phyloP scores from a whole-genome alignment of 768 basidiomycete species.

The Kwoniella sp. region DNA sequence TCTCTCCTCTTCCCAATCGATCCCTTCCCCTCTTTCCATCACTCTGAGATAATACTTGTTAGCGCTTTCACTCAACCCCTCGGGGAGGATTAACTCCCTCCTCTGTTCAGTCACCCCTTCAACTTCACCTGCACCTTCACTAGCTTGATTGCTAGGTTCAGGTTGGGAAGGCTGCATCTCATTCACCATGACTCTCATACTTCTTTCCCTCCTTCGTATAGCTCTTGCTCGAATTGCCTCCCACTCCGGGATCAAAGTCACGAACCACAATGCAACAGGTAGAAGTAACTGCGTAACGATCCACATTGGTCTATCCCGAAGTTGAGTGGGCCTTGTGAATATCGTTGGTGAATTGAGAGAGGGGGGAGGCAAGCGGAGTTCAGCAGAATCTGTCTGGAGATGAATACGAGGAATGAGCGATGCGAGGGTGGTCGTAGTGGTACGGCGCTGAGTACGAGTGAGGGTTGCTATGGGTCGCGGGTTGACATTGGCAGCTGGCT shows the following conservation, averaged over 20 bases:
- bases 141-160: neutral
- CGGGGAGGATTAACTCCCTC: constrained; percentile 22
- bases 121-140: neutral
- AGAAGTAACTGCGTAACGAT: constrained; percentile 40
- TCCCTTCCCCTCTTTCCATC: constrained; percentile 41
- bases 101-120: neutral
- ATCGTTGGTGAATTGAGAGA: constrained; percentile 3
- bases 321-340: neutral
- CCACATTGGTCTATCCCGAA: constrained; percentile 19
- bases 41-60: constrained; percentile 41
- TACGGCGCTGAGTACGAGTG: neutral
- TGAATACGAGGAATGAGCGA: constrained; percentile 21
- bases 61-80: constrained; percentile 29
- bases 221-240: constrained; percentile 34
- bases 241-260: constrained; percentile 48
- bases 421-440: neutral
- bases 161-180: constrained; percentile 19
- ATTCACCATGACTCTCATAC: constrained; percentile 39
- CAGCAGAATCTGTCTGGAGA: constrained; percentile 31
- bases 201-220: constrained; percentile 39
- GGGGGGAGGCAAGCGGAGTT: constrained; percentile 30
- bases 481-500: neutral
- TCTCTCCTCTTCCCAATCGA: constrained; percentile 52
- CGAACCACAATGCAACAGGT: constrained; percentile 44
- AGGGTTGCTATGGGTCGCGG: neutral